phyloP scores from a whole-genome alignment of 2,329 filamentous ascomycete genomes.

The Aspergillus arachidicola region DNA sequence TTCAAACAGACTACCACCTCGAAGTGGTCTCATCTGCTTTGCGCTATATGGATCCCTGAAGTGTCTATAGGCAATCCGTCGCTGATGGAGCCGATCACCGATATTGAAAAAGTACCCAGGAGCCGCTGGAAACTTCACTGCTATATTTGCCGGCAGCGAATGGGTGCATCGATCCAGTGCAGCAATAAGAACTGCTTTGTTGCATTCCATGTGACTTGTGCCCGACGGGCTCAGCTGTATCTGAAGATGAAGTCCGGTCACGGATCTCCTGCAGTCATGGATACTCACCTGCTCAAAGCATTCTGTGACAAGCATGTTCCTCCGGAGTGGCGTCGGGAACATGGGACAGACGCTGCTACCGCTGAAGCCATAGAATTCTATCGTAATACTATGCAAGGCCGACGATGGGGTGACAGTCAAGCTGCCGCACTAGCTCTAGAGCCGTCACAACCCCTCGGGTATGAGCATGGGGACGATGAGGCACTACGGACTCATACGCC shows the following conservation, averaged over 20 bases:
- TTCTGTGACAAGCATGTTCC: slow-evolving; percentile 97
- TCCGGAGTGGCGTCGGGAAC: slow-evolving; percentile 81
- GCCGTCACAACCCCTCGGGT: slow-evolving; percentile 67
- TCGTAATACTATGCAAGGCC: slow-evolving; percentile 82
- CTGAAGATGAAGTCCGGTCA: slow-evolving; percentile 96
- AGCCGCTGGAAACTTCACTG: slow-evolving; percentile 91
- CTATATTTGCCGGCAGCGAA: slow-evolving; percentile 95
- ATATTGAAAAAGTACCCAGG: slow-evolving; percentile 95
- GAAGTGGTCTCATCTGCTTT: slow-evolving; percentile 95
- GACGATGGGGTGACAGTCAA: slow-evolving; percentile 90
- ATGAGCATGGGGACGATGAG: slow-evolving; percentile 51
- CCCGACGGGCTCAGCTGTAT: slow-evolving; percentile 81
- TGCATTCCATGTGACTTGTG: slow-evolving; percentile 96
- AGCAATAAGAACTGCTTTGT: slow-evolving; percentile 97
- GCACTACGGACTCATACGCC: slow-evolving; percentile 43
- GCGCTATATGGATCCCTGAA: slow-evolving; percentile 98
- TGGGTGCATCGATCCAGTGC: slow-evolving; percentile 98
- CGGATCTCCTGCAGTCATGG: slow-evolving; percentile 74
- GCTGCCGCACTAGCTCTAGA: slow-evolving; percentile 78
- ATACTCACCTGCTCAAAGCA: slow-evolving; percentile 83
- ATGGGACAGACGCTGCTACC: slow-evolving; percentile 78
- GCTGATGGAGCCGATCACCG: slow-evolving; percentile 97
- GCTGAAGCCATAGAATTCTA: slow-evolving; percentile 86
- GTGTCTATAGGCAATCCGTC: slow-evolving; percentile 93
- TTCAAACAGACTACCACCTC: slow-evolving; percentile 98